Evolutionary conservation across 2,329 filamentous ascomycete genomes (phyloP).

Genomic region (Calonectria hawksworthii): DNA sequence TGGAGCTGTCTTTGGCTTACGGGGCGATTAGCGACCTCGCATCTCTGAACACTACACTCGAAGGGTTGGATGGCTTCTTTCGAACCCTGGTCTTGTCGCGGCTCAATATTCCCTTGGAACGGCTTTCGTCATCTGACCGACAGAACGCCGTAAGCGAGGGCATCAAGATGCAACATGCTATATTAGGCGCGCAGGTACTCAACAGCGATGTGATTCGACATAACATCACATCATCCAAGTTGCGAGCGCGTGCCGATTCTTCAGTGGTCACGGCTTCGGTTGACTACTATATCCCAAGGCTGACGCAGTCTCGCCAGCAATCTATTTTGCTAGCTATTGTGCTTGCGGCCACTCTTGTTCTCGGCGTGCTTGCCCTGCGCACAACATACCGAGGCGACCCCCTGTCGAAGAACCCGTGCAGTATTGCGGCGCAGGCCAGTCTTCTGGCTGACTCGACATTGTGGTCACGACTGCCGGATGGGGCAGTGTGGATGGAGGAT

Average conservation of each 20-base stretch:
- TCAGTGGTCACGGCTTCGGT: conserved; percentile 36
- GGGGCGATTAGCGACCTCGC: conserved; percentile 33
- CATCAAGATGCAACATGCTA: conserved; percentile 43
- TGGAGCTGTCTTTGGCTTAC: conserved; percentile 39
- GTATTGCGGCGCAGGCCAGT: conserved; percentile 48
- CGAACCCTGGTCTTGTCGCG: conserved; percentile 43
- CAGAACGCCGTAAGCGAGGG: conserved; percentile 40
- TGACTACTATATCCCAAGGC: conserved; percentile 37
- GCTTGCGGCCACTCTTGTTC: conserved; percentile 37
- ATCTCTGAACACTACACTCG: conserved; percentile 32
- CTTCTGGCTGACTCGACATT: conserved; percentile 47
- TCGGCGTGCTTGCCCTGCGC: conserved; percentile 41
- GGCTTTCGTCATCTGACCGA: conserved; percentile 37
- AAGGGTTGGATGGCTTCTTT: conserved; percentile 46
- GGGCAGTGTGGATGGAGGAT: conserved; percentile 47
- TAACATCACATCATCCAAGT: conserved; percentile 19
- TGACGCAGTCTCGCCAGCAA: conserved; percentile 40
- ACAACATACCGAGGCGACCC: conserved; percentile 37
- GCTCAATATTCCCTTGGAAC: conserved; percentile 38
- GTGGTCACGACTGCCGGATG: conserved; percentile 46
- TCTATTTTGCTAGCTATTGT: conserved; percentile 40
- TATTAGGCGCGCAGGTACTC: conserved; percentile 45
- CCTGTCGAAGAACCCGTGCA: conserved; percentile 46
- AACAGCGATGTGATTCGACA: conserved; percentile 37
- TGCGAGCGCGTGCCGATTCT: conserved; percentile 27